Conservation (phyloP, 495 filamentous ascomycete species). For the Recurvomyces mirabilis region DNA sequence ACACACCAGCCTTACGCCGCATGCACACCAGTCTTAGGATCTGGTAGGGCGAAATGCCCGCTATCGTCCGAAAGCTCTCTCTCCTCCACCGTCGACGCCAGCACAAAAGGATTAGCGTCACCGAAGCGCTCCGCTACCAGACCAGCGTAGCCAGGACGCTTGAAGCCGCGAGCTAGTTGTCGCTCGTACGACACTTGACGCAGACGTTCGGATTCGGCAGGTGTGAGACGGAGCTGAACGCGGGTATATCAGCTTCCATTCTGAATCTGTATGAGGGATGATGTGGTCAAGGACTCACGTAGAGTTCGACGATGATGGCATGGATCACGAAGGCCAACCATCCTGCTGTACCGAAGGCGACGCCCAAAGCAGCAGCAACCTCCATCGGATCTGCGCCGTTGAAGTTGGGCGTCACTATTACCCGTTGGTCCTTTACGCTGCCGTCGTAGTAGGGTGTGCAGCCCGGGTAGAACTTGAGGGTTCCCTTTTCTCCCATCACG, state of each 20-base stretch:
- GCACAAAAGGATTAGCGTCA: slow-evolving; percentile 28
- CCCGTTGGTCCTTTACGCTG: slow-evolving; percentile 17
- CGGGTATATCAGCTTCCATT: background rate
- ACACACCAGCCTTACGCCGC: too few species aligned
- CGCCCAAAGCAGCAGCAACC: slow-evolving; percentile 24
- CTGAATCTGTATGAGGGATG: background rate
- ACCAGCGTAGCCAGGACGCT: slow-evolving; percentile 38
- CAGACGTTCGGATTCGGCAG: slow-evolving; percentile 35
- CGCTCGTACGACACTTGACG: slow-evolving; percentile 39
- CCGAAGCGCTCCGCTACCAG: slow-evolving; percentile 36
- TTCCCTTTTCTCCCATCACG: slow-evolving; percentile 26
- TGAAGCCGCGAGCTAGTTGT: slow-evolving; percentile 40
- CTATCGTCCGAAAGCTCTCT: too few species aligned
- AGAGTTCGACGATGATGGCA: slow-evolving; percentile 38
- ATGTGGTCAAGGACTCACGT: slow-evolving; percentile 20
- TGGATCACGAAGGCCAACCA: slow-evolving; percentile 39
- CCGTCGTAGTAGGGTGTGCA: background rate
- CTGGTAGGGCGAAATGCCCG: too few species aligned
- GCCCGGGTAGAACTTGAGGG: slow-evolving; percentile 28
- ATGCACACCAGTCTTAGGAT: too few species aligned
- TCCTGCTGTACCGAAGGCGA: slow-evolving; percentile 35
- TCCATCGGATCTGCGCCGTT: slow-evolving; percentile 26
- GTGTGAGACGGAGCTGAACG: slow-evolving; percentile 1
- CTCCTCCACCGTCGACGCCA: too few species aligned
- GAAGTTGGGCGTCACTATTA: slow-evolving; percentile 27